phyloP scores from a whole-genome alignment of 257 asterid genomes.

The Plantago major region DNA sequence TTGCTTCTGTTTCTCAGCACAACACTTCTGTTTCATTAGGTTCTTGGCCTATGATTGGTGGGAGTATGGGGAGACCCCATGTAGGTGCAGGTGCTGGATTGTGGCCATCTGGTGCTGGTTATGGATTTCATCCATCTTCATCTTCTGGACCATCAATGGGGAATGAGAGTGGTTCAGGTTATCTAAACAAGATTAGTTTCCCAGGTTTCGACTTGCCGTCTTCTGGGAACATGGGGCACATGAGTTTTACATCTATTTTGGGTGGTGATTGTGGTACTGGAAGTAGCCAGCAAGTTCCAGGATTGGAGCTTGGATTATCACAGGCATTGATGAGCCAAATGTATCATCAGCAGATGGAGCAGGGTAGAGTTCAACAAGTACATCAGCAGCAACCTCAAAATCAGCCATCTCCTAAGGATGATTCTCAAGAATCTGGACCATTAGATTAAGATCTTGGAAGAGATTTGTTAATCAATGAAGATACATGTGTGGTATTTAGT shows the following conservation, averaged over 20 bases:
- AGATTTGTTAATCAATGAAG: no score
- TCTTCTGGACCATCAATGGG: slow-evolving; percentile 1
- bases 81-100: slow-evolving; percentile 32
- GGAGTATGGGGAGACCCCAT: slow-evolving; percentile 50
- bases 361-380: slow-evolving; percentile 24
- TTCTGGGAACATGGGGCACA: slow-evolving; percentile 33
- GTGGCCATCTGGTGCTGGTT: slow-evolving; percentile 38
- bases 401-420: not conserved
- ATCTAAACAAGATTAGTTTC: slow-evolving; percentile 3
- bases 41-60: slow-evolving; percentile 49
- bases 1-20: slow-evolving; percentile 43
- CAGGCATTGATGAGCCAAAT: slow-evolving; percentile 38
- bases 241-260: slow-evolving; percentile 64
- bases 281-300: slow-evolving; percentile 47
- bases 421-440: slow-evolving; percentile 4
- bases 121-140: not conserved
- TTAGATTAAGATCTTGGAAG: no score
- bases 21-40: slow-evolving; percentile 33
- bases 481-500: no score
- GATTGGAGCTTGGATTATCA: slow-evolving; percentile 72
- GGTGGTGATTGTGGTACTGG: slow-evolving; percentile 23
- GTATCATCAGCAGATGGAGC: slow-evolving; percentile 62
- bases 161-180: slow-evolving; percentile 1
- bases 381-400: slow-evolving; percentile 27
- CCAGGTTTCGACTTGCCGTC: slow-evolving; percentile 50